Percentiles rank a stretch among this genome's conserved stretches.
Conservation (phyloP, 2,329 filamentous ascomycete species). For the Hypoxylon sp. region DNA sequence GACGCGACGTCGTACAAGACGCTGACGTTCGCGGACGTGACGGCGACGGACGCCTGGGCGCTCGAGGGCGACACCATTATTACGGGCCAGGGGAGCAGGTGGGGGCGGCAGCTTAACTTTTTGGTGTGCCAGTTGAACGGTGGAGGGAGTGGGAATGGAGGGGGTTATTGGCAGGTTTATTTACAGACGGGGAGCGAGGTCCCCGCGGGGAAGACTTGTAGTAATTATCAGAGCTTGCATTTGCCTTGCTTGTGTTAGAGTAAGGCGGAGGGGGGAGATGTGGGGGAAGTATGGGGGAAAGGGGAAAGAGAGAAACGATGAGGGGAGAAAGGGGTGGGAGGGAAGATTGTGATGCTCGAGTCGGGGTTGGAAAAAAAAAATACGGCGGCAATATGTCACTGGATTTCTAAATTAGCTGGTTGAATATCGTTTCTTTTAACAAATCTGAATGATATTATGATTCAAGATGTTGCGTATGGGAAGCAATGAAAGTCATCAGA, state of each 20-base stretch:
- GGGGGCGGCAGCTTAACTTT: conserved; percentile 63
- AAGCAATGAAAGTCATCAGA: neutral
- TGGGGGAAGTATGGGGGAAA: neutral
- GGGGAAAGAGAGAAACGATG: neutral
- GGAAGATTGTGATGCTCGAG: neutral
- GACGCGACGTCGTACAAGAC: conserved; percentile 66
- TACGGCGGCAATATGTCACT: neutral
- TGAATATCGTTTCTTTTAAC: neutral
- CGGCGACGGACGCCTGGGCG: conserved; percentile 64
- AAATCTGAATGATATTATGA: neutral
- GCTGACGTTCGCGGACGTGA: conserved; percentile 61
- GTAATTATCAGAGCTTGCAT: conserved; percentile 69
- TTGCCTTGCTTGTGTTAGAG: conserved; percentile 64
- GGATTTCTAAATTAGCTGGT: neutral
- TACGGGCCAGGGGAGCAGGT: conserved; percentile 47
- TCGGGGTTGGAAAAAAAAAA: neutral
- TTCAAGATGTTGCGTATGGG: neutral
- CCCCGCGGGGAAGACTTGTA: conserved; percentile 65
- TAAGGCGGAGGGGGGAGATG: neutral
- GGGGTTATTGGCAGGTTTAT: conserved; percentile 65
- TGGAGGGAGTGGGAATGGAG: too few species aligned
- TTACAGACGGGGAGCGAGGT: conserved; percentile 67
- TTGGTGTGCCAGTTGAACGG: conserved; percentile 62
- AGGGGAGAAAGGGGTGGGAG: neutral
- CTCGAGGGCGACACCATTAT: conserved; percentile 59